Conservation (phyloP, 2,329 filamentous ascomycete genomes). For the Phaeosphaeria sp. region DNA sequence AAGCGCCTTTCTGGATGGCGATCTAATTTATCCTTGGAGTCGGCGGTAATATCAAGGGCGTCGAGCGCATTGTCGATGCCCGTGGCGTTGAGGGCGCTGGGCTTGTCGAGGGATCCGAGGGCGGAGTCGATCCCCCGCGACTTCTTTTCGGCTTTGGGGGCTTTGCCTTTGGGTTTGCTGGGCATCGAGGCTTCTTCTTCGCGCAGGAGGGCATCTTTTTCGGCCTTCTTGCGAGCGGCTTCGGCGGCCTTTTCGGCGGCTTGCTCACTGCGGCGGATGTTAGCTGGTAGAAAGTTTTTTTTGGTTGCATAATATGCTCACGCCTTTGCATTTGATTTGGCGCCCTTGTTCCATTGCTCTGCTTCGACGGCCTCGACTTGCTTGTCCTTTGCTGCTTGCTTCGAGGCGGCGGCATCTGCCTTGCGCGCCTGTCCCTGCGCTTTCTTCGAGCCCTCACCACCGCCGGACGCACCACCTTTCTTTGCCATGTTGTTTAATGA, state of each 20-base stretch:
- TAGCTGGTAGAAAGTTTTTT: constrained; percentile 2
- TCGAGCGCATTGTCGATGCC: constrained; percentile 95
- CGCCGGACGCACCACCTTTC: constrained; percentile 64
- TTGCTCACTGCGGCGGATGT: constrained; percentile 67
- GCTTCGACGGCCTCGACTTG: constrained; percentile 73
- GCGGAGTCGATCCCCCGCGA: constrained; percentile 72
- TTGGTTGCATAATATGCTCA: constrained; percentile 54
- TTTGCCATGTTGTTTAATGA: constrained; percentile 36
- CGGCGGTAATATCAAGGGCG: constrained; percentile 73
- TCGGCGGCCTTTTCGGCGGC: constrained; percentile 85
- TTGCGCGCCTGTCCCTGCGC: constrained; percentile 88
- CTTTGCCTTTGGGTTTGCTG: constrained; percentile 71
- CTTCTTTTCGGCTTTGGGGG: constrained; percentile 66
- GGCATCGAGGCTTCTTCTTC: constrained; percentile 78
- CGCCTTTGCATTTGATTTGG: constrained; percentile 89
- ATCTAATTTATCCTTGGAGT: constrained; percentile 75
- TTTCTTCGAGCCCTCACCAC: constrained; percentile 82
- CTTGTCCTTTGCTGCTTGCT: constrained; percentile 73
- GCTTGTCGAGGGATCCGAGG: constrained; percentile 49
- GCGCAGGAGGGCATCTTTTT: constrained; percentile 80
- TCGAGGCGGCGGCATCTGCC: constrained; percentile 82
- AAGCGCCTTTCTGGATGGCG: constrained; percentile 86
- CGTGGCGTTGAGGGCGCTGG: constrained; percentile 74
- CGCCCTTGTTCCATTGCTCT: constrained; percentile 81
- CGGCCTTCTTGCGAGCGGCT: constrained; percentile 85